Evolutionary conservation across 2,329 filamentous ascomycete genomes (phyloP).

Genomic region (Pseudogymnoascus sp.): DNA sequence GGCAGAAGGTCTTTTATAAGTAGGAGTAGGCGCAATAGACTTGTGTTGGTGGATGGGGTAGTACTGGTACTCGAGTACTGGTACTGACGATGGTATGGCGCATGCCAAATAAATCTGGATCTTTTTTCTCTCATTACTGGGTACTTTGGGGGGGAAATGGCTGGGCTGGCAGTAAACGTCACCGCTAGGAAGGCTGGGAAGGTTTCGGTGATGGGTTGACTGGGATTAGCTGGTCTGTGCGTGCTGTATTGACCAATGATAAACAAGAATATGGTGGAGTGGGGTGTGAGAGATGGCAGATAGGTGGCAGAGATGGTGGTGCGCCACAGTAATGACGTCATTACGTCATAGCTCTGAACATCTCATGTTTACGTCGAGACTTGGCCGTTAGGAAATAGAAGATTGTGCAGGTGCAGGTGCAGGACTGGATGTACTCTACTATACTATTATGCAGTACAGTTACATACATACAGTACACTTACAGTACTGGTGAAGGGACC

Average conservation of each 20-base stretch:
- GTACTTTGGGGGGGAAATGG: neutral
- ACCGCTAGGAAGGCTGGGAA: neutral
- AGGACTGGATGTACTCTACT: neutral
- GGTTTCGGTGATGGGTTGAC: neutral
- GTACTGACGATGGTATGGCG: neutral
- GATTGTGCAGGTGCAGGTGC: neutral
- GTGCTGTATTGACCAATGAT: neutral
- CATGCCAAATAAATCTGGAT: conserved; percentile 4
- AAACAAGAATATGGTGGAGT: neutral
- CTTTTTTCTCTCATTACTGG: neutral
- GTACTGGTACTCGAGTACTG: neutral
- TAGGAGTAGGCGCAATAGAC: neutral
- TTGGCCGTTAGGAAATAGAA: neutral
- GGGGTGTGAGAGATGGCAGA: neutral
- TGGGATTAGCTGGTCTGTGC: neutral
- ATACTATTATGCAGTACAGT: neutral
- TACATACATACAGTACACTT: no score
- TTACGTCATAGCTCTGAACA: neutral
- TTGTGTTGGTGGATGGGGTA: neutral
- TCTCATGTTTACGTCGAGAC: neutral
- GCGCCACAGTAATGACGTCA: conserved; percentile 2
- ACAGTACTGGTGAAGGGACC: no score
- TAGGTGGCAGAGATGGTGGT: neutral
- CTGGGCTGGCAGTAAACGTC: neutral
- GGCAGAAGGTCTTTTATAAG: neutral